Base-by-base conservation (phyloP, 176 grass and related monocot genomes). In the Pontederia crassipes region DNA sequence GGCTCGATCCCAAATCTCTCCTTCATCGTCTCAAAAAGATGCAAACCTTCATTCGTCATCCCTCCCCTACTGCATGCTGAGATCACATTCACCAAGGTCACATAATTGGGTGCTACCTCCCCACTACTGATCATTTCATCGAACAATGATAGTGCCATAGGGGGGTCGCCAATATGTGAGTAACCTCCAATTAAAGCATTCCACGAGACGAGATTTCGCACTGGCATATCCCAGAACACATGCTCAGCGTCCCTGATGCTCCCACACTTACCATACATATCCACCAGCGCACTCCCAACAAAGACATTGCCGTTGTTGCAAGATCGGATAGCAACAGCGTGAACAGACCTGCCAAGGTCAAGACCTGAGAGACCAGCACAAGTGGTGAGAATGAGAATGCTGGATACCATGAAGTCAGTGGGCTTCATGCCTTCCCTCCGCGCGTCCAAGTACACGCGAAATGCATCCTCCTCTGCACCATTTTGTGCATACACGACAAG, bases 231-330 rank as follows among this genome's bases (percentile, higher is more conserved):
- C 4, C 48, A 52, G 55, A 89, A 95, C 26, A 74, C 64, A 8
- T 68, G 65, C 20, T 78, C 73, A 11, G 89, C 85, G 12, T 95
- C 85, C 47, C 29, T 15, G 13, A 89, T 65, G 49, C 65, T 74
- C 8, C 89, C 85, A 6, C 89, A 95, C 64, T 89, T 95, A 17
- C 85, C 85, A 12, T 89, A 89, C 89, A 89, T 85, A 69, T 95
- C 79, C 49, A 95, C 79, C 46, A 95, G 54, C 18, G 89, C 69
- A 61, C 85, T 86, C 26, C 78, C 73, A 13, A 95, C 85, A 77
- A 83, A 89, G 59, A 95, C 78, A 58, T 95, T 95, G 29, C 56
- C 45, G 18, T 78, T 70, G 14, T 80, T 75, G 55, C 85, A 85
- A 62, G 89, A 82, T 51, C 70, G 57, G 45, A 89, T 67, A 48